Conservation (phyloP, 805 yeast genomes). For the Metschnikowia sp. region DNA sequence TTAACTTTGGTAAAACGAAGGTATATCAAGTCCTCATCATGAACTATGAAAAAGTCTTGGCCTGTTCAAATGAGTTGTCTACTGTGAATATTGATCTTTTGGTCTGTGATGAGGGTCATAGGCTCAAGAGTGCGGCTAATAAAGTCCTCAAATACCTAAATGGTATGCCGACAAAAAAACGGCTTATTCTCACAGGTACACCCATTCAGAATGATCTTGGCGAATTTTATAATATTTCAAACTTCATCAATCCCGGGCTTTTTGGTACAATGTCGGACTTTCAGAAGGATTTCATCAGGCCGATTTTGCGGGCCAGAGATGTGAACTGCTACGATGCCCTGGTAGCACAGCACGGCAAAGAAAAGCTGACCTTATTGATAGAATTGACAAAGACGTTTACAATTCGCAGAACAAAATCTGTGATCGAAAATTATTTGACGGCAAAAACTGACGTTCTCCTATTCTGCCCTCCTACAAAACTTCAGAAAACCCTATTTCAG, state of each 20-base stretch:
- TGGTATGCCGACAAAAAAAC: constrained; percentile 49
- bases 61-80: constrained; percentile 48
- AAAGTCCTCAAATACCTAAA: constrained; percentile 67
- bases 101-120: constrained; percentile 94
- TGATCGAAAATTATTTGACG: constrained; percentile 58
- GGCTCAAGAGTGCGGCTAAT: constrained; percentile 71
- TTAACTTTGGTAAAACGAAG: constrained; percentile 59
- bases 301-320: constrained; percentile 69
- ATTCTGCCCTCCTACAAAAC: constrained; percentile 70
- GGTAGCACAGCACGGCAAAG: constrained; percentile 55
- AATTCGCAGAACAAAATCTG: constrained; percentile 65
- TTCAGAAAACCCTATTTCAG: constrained; percentile 56
- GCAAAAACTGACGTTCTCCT: constrained; percentile 72
- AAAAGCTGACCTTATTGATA: constrained; percentile 60
- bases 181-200: constrained; percentile 78
- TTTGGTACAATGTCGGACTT: constrained; percentile 60
- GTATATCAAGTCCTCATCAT: constrained; percentile 81
- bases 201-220: constrained; percentile 89
- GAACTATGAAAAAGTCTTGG: constrained; percentile 80
- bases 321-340: constrained; percentile 50
- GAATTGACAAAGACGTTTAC: constrained; percentile 62
- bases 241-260: constrained; percentile 81
- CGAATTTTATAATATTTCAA: constrained; percentile 77
- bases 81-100: constrained; percentile 58
- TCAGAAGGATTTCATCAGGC: constrained; percentile 61